Conservation (phyloP, 306 rosid genomes). For the Acmispon strigosus region DNA sequence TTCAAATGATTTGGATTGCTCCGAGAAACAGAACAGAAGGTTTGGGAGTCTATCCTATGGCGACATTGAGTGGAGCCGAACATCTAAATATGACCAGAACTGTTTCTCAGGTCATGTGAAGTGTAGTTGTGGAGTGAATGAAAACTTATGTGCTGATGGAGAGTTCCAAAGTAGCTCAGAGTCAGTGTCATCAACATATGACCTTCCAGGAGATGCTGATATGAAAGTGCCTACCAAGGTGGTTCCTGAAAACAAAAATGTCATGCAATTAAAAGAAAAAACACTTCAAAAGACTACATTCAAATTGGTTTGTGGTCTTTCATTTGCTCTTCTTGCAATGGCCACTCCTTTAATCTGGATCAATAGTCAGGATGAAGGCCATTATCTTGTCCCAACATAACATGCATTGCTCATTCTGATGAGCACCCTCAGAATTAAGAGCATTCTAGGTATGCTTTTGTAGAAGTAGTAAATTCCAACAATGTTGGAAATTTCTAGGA, state of each 20-base stretch:
- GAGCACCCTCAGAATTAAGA: slow-evolving; percentile 13
- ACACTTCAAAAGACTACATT: slow-evolving; percentile 19
- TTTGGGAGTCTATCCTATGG: slow-evolving; percentile 48
- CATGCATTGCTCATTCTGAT: neutral
- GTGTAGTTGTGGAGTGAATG: slow-evolving; percentile 28
- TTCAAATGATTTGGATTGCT: slow-evolving; percentile 29
- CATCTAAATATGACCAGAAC: slow-evolving; percentile 32
- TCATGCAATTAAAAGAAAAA: slow-evolving; percentile 12
- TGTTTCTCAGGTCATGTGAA: slow-evolving; percentile 21
- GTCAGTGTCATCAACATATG: slow-evolving; percentile 57
- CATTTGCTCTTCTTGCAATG: slow-evolving; percentile 38
- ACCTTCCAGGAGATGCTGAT: slow-evolving; percentile 24
- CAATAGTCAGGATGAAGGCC: slow-evolving; percentile 38
- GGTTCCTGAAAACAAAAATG: slow-evolving; percentile 23
- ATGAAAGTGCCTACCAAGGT: slow-evolving; percentile 16
- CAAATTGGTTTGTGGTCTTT: slow-evolving; percentile 52
- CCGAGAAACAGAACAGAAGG: slow-evolving; percentile 37
- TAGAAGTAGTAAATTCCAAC: slow-evolving; percentile 5
- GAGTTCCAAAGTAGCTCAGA: slow-evolving; percentile 37
- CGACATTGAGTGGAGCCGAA: slow-evolving; percentile 54
- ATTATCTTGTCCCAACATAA: slow-evolving; percentile 63
- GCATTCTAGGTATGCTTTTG: slow-evolving; percentile 4
- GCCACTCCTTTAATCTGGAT: slow-evolving; percentile 46
- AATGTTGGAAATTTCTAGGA: slow-evolving; percentile 5
- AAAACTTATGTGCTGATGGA: slow-evolving; percentile 24